Evolutionary conservation across 2,329 filamentous ascomycete genomes (phyloP).

Genomic region (Chaetothyriales sp.): DNA sequence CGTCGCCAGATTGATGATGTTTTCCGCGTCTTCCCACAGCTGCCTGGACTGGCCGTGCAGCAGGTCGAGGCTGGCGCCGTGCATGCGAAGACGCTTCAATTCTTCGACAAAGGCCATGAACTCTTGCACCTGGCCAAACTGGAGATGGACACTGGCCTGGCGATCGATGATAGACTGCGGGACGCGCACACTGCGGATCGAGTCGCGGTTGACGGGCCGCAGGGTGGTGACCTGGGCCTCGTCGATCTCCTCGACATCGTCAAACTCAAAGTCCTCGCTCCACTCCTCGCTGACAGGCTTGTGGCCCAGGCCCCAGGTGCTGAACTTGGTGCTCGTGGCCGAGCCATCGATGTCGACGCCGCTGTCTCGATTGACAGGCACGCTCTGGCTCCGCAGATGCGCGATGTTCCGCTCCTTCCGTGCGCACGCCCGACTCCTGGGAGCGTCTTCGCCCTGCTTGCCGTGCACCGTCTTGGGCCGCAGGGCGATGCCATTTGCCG

Average conservation of each 20-base stretch:
- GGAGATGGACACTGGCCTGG: constrained; percentile 51
- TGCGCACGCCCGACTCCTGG: constrained; percentile 44
- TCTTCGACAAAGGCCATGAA: constrained; percentile 52
- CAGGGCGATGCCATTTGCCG: constrained; percentile 36
- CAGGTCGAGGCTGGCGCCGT: constrained; percentile 41
- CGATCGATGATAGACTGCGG: constrained; percentile 50
- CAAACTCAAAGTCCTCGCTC: constrained; percentile 57
- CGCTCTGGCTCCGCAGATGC: constrained; percentile 53
- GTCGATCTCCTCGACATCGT: constrained; percentile 34
- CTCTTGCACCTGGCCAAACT: constrained; percentile 51
- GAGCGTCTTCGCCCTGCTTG: constrained; percentile 43
- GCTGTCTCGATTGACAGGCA: constrained; percentile 43
- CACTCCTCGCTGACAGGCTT: constrained; percentile 55
- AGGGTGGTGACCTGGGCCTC: constrained; percentile 12
- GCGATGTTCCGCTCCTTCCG: constrained; percentile 46
- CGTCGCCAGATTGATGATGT: constrained; percentile 53
- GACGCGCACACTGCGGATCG: constrained; percentile 33
- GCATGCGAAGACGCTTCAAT: constrained; percentile 46
- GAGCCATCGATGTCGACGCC: constrained; percentile 35
- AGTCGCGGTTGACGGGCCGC: constrained; percentile 8
- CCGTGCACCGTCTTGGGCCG: constrained; percentile 51
- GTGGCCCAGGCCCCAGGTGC: constrained; percentile 52
- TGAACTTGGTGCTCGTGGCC: constrained; percentile 45
- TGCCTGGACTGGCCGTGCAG: constrained; percentile 39
- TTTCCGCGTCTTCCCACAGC: constrained; percentile 52